Base-by-base conservation (phyloP, 2,329 filamentous ascomycete genomes). In the Fusarium tricinctum region DNA sequence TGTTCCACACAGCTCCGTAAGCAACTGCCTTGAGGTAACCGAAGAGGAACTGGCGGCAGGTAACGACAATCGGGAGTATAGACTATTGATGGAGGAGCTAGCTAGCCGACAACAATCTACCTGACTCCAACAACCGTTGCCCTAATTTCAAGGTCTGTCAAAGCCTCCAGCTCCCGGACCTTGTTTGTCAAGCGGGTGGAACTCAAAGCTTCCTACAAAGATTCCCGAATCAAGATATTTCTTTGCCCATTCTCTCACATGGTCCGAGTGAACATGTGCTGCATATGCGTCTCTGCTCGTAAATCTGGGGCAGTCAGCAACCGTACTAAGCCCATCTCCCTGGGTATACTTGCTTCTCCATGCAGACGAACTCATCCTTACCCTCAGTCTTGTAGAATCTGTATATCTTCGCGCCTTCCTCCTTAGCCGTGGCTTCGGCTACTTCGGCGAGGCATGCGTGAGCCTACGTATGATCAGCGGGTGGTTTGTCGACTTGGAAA, bases 331-430 rank as follows among this genome's bases (percentile, higher is more conserved):
- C 8, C 9, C 13, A 8, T 26, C 6, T 38, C 15, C 23, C 8
- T 10, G 17, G n/a, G 15, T 13, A 1, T 10, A 10, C 48, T 28
- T 39, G 32, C 59, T 63, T 63, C 5, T 63, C 59, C 15, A 63
- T 45, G 15, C 43, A 63, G 2, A 63, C 58, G 1, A 57, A 63
- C 8, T 63, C 58, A 4, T 63, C 32, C 13, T 63, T 48, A 0
- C 43, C 49, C 17, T 63, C 59, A 1, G 58, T 57, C 13, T 63
- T 63, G 15, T 57, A 63, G 20, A 63, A 63, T 3, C 59, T 63
- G 20, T 63, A 63, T 7, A 63, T 57, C 17, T 57, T 63, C 15
- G 59, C 59, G 0, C 58, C 58, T 2, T 40, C 30, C 9, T 63
- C 59, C 9, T 49, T 63, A 1, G 57, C 3, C 0, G 59, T 63